Percentiles rank a stretch among this genome's conserved stretches.
Evolutionary conservation across 345 rosid genomes (phyloP).

Genomic region (Ceriops zippeliana): DNA sequence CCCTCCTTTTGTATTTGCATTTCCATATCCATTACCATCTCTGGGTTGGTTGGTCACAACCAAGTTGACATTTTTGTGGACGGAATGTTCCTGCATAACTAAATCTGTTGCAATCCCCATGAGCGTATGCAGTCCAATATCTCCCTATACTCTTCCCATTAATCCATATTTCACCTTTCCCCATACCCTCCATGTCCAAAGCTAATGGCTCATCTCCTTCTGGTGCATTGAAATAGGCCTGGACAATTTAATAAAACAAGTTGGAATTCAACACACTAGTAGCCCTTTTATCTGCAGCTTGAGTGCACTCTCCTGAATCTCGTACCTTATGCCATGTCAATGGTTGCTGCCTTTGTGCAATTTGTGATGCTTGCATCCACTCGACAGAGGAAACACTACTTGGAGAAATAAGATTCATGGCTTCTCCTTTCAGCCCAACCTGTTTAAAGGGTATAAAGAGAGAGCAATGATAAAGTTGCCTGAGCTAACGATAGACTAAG

Average conservation of each 20-base stretch:
- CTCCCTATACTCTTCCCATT: slow-evolving; percentile 92
- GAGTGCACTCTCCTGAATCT: neutral
- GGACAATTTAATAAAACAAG: slow-evolving; percentile 14
- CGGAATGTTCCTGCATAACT: slow-evolving; percentile 72
- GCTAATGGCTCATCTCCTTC: slow-evolving; percentile 91
- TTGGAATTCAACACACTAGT: neutral
- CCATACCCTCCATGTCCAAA: slow-evolving; percentile 96
- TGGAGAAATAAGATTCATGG: slow-evolving; percentile 35
- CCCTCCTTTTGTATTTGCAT: neutral
- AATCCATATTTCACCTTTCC: slow-evolving; percentile 97
- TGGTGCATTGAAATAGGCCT: slow-evolving; percentile 89
- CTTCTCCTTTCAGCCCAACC: slow-evolving; percentile 99
- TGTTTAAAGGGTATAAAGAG: slow-evolving; percentile 23
- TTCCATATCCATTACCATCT: slow-evolving; percentile 41
- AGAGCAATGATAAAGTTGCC: slow-evolving; percentile 2
- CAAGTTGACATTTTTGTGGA: slow-evolving; percentile 76
- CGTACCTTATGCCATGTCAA: slow-evolving; percentile 95
- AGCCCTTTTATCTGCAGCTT: neutral
- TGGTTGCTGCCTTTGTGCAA: slow-evolving; percentile 67
- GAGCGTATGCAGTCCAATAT: slow-evolving; percentile 90
- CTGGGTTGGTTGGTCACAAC: slow-evolving; percentile 96
- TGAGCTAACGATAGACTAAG: neutral
- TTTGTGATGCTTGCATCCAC: slow-evolving; percentile 32
- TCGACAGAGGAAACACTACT: slow-evolving; percentile 26
- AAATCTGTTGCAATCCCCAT: slow-evolving; percentile 71